phyloP scores from a whole-genome alignment of 495 filamentous ascomycete genomes.

The Thozetella sp. region DNA sequence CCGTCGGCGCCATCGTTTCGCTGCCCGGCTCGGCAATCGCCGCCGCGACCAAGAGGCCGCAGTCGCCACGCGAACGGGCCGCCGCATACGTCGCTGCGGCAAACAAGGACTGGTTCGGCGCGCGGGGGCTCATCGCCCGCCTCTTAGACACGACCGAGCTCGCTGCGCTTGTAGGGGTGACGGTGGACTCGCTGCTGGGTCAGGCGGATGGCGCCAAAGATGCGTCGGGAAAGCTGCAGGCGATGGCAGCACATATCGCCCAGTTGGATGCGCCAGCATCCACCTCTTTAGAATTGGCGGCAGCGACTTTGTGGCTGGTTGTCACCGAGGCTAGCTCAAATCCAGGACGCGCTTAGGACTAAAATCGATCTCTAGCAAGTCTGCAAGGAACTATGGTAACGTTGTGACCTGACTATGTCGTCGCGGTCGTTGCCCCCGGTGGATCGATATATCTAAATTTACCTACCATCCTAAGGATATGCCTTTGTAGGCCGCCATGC shows the following conservation, averaged over 20 bases:
- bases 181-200: conserved; percentile 12
- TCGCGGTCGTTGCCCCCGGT: too few species aligned
- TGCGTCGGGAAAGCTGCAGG: conserved; percentile 15
- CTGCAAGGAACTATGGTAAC: too few species aligned
- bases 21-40: conserved; percentile 19
- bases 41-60: conserved; percentile 19
- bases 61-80: conserved; percentile 27
- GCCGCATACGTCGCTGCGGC: conserved; percentile 24
- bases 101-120: conserved; percentile 24
- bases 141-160: conserved; percentile 24
- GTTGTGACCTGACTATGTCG: too few species aligned
- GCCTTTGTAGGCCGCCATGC: too few species aligned
- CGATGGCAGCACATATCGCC: conserved; percentile 16
- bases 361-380: too few species aligned
- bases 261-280: conserved; percentile 8
- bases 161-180: conserved; percentile 11
- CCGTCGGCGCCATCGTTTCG: conserved; percentile 16
- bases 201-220: conserved; percentile 5
- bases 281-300: conserved; percentile 12
- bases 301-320: conserved; percentile 25
- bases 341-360: too few species aligned
- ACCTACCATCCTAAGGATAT: too few species aligned
- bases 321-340: too few species aligned
- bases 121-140: conserved; percentile 16
- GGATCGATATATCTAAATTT: too few species aligned